phyloP scores from a whole-genome alignment of 495 filamentous ascomycete species.

The Tuber umbilicatum region DNA sequence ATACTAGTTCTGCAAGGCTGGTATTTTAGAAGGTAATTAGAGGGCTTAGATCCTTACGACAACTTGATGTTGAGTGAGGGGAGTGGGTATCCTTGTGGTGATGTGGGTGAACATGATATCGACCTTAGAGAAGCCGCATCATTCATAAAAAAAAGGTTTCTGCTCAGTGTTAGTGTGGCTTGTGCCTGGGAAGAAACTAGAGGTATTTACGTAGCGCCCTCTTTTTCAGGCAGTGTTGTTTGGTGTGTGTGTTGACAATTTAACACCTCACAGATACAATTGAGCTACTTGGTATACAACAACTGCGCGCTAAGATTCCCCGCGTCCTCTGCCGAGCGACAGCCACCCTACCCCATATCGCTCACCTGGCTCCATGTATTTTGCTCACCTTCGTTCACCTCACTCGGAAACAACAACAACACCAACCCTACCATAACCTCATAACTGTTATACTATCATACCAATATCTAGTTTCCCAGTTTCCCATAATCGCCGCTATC shows the following conservation, averaged over 20 bases:
- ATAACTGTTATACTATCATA: background rate
- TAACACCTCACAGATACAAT: background rate
- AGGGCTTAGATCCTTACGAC: background rate
- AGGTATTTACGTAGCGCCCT: background rate
- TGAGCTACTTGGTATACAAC: background rate
- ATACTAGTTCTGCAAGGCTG: background rate
- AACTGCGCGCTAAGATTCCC: background rate
- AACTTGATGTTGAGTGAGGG: background rate
- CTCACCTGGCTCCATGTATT: background rate
- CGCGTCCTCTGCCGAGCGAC: background rate
- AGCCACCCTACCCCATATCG: background rate
- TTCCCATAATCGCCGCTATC: constrained; percentile 3
- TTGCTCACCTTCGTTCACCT: background rate
- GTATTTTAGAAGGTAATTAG: background rate
- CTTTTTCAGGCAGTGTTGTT: background rate
- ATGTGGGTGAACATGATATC: background rate
- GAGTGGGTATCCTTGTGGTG: background rate
- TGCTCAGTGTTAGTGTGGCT: background rate
- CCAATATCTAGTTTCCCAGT: background rate
- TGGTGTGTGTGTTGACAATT: background rate
- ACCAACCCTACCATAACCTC: constrained; percentile 18
- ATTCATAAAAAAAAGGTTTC: background rate
- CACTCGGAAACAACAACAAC: constrained; percentile 12
- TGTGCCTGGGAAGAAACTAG: background rate
- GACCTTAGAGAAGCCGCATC: background rate